Base-by-base conservation (phyloP, 805 yeast genomes). In the Candida chauliodis region DNA sequence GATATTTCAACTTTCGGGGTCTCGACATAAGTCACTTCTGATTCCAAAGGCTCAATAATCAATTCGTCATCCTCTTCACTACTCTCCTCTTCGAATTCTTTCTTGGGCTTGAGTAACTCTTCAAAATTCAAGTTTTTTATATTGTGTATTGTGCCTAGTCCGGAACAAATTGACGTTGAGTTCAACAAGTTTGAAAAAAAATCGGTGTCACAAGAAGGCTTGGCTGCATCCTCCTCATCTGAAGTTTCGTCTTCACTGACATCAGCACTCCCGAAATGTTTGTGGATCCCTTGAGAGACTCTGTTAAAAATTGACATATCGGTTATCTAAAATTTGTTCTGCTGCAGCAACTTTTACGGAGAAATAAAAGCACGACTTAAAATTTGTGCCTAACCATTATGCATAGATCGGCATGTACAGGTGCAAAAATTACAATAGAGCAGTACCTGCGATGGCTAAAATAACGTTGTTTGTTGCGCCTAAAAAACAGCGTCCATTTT, bases 91-190 rank as follows among this genome's bases (percentile, higher is more conserved):
- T 17, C 16, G 11, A 5, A 8, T 13, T 14, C 33, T 11, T 16
- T 11, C 21, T 24, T 29, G 6, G 21, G 31, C 9, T 30, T 30
- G 8, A 39, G 21, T 7, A 31, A 15, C 8, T 34, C 43, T 14
- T 31, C 42, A 22, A 32, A 11, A 20, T 33, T 16, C 21, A 31
- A 18, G 24, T 30, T 33, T 24, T 19, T 27, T 14, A 38, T 13
- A 15, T 31, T 44, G 23, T 33, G 17, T 14, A 48, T 38, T 14
- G 47, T 34, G 2, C 52, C 50, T 6, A 56, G 36, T 1, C 64
- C 69, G 1, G 64, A 47, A 38, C 47, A 55, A 5, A 63, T 50
- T 30, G 53, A 55, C 0, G 66, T 54, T 1, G 66, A 51, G 14
- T 66, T 51, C 5, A 66, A 41, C 32, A 61, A 43, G 42, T 55